Base-by-base conservation (phyloP, 75 land plant species). In the Picea sitchensis region DNA sequence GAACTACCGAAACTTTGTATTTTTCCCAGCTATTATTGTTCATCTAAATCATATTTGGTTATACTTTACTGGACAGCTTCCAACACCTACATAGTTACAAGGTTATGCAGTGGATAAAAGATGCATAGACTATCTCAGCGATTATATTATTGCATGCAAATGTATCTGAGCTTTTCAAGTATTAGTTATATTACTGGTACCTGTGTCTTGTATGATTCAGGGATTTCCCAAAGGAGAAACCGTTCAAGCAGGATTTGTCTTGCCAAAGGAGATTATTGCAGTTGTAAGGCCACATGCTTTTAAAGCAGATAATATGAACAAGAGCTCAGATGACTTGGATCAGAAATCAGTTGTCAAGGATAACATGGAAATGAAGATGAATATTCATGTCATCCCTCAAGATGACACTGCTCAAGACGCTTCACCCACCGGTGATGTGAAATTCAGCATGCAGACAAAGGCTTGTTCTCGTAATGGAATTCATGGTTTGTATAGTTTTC, bases 401-500 rank as follows among this genome's bases (percentile, higher is more conserved):
- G 36, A 7, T 61, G 57, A 73, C 57, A 34, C 76, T 60, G 32
- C 2, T 73, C 65, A 63, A 81, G 56, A 63, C 41, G 75, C 59
- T 68, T 59, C 54, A 30, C 23, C 73, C 15, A 59, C 6, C 12
- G 26, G 65, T n/a, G 73, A 82, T 56, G 73, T 82, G 51, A 32
- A 56, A 81, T 60, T 51, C 34, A 64, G 58, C 3, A 84, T 57
- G 26, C 30, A 62, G 51, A 23, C 72, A 1, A 69, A 76, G 20
- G 73, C 84, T 36, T 63, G 86, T 38, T 59, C 84, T 23, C 76
- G 59, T 15, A 80, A 77, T 17, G 86, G 86, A 13, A 47, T 88
- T 41, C 76, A 81, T 51, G 94, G 94, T 34, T 80, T 92, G 65
- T 90, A 92, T 63, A 64, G 80, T 34, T 90, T 92, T 77, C 74